Evolutionary conservation across 106 monocot species (phyloP).

Genomic region (Dendrobium nobile): DNA sequence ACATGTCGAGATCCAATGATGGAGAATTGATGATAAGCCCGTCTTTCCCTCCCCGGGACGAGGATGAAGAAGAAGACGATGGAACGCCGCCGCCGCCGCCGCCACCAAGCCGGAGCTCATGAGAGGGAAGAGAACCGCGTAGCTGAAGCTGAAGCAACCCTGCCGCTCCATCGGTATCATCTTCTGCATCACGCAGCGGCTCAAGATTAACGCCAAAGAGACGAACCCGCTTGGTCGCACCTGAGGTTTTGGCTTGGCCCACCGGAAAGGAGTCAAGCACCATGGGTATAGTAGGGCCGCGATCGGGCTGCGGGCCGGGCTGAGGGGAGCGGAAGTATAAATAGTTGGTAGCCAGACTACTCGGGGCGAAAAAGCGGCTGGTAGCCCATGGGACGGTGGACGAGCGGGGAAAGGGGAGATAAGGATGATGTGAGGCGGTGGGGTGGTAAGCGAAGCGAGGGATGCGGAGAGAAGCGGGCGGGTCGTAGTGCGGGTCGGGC

Average conservation of each 20-base stretch:
- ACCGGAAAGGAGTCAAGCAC: constrained; percentile 8
- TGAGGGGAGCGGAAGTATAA: constrained; percentile 4
- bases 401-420: constrained; percentile 8
- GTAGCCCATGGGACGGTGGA: constrained; percentile 7
- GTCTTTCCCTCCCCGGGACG: neutral
- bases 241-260: neutral
- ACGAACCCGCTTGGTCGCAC: neutral
- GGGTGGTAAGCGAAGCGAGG: constrained; percentile 4
- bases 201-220: constrained; percentile 11
- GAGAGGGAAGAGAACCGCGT: neutral
- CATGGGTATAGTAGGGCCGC: neutral
- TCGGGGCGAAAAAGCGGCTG: neutral
- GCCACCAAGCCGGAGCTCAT: neutral
- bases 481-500: constrained; percentile 13
- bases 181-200: neutral
- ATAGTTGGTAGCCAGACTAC: neutral
- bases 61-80: neutral
- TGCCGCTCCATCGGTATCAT: neutral
- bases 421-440: neutral
- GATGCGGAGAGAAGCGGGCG: neutral
- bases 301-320: neutral
- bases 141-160: neutral
- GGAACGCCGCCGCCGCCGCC: neutral
- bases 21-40: neutral
- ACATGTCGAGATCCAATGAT: constrained; percentile 3